A percentile compares a stretch with the other conserved stretches of the same genome.
Evolutionary conservation across 1,139 yeast genomes (phyloP).

Genomic region (Blastobotrys arbuscula): DNA sequence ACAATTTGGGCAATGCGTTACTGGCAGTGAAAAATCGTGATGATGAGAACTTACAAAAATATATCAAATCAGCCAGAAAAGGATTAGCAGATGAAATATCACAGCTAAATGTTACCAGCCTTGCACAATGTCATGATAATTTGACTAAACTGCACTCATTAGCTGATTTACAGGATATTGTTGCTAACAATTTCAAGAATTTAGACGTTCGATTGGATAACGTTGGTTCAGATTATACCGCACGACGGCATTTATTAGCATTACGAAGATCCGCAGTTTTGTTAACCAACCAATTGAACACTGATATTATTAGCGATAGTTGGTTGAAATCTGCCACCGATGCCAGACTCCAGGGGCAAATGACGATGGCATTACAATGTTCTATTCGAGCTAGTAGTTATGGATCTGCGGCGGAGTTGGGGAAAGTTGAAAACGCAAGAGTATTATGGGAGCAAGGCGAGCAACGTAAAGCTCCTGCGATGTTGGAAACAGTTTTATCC

Average conservation of each 20-base stretch:
- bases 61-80: conserved; percentile 48
- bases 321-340: conserved; percentile 58
- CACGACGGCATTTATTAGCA: conserved; percentile 34
- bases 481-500: conserved; percentile 45
- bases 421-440: conserved; percentile 76
- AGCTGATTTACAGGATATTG: conserved; percentile 48
- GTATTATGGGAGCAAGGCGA: conserved; percentile 89
- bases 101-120: conserved; percentile 55
- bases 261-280: conserved; percentile 45
- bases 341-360: conserved; percentile 62
- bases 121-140: conserved; percentile 50
- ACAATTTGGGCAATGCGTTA: conserved; percentile 61
- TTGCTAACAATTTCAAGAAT: conserved; percentile 21
- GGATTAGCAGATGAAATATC: conserved; percentile 59
- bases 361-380: conserved; percentile 69
- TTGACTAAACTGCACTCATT: conserved; percentile 67
- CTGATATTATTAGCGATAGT: conserved; percentile 45
- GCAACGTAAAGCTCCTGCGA: conserved; percentile 75
- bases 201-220: conserved; percentile 32
- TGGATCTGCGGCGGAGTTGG: too few relatives aligned
- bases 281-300: not conserved
- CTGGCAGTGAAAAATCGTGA: conserved; percentile 39
- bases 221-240: conserved; percentile 35
- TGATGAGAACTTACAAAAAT: conserved; percentile 32
- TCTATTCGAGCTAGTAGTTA: conserved; percentile 55